Evolutionary conservation across 2,329 filamentous ascomycete genomes (phyloP), one percentile per base, ranked within the genome.

Genomic region (Pseudogymnoascus pannorum): DNA sequence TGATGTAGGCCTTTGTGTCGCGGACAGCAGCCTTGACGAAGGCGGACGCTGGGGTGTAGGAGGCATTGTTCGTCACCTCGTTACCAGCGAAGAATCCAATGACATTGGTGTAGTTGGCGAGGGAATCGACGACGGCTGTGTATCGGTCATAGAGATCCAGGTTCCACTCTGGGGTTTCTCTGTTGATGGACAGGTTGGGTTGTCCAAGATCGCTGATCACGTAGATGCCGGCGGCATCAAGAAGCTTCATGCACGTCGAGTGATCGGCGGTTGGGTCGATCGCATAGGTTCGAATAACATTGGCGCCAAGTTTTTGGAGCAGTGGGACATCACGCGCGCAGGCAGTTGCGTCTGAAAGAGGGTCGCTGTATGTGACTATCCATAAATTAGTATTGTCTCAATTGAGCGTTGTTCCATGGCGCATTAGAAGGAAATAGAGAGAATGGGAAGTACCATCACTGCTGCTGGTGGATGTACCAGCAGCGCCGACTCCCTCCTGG

Each of bases 81-180:
- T 99, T 97, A 74, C 93, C 94, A 68, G 92, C 93, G 74, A 99
- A 97, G 87, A 97, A 97, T 69, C 94, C 94, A 68, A 99, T 87
- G 59, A 91, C 87, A 78, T 99, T 97, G 76, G 83, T 82, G 81
- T 95, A 97, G 72, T 89, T 81, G 69, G 82, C 79, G 70, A 97
- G 79, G 65, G 84, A 80, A 72, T 97, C 92, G 63, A 99, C 79
- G 63, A 99, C 94, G 38, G 77, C 76, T 60, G 86, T 90, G 82
- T 97, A 97, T 67, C 93, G 91, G 38, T 79, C 72, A 78, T 87
- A 95, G 58, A 97, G 82, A 16, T 81, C 81, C 60, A 85, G 81
- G 73, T 92, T 85, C 94, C 94, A 99, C 66, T 80, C 71, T 26
- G 93, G 88, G 68, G 81, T 76, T 72, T 90, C 82, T 66, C 92